Base-by-base conservation (phyloP, 2,329 filamentous ascomycete genomes). In the Colletotrichum magnum region DNA sequence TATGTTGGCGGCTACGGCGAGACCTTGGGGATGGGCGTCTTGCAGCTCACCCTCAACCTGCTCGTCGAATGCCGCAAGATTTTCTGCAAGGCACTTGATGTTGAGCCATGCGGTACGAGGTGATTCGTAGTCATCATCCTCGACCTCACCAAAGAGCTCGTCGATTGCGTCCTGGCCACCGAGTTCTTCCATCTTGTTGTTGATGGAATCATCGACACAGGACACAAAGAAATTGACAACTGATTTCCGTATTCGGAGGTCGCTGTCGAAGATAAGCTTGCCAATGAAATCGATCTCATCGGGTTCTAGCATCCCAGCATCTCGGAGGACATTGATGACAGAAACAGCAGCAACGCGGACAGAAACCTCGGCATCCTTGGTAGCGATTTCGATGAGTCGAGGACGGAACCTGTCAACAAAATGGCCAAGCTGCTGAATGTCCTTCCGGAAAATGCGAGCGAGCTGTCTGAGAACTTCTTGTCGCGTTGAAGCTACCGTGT, bases 401-500 rank as follows among this genome's bases (percentile, higher is more conserved):
- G 91, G 86, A 57, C 95, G 89, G 80, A 98, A 99, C 56, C 94
- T 89, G 78, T 98, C 96, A 43, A 97, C 97, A 75, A 98, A 99
- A 69, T 94, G 93, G 66, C 94, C 93, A 60, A 99, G 84, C 72
- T 97, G 89, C 77, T 94, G 94, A 61, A 94, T 90, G 72, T 93
- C 91, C 68, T 93, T 90, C 75, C 90, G 92, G 81, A 97, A 95
- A 5, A 99, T 87, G 66, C 89, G 90, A 24, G 89, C 86, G 15
- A 99, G 85, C 79, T 98, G 94, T 75, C 91, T 93, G 50, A 99
- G 82, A 2, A 97, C 94, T 78, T 97, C 94, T n/a, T 92, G 87
- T 62, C 96, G 89, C 24, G 94, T 95, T 9, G 90, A 83, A 1
- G 91, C 86, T 69, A 91, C 87, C 4, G 90, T 87, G 77, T 99